Evolutionary conservation across 2,329 filamentous ascomycete genomes (phyloP).

Genomic region (Onygenales sp.): DNA sequence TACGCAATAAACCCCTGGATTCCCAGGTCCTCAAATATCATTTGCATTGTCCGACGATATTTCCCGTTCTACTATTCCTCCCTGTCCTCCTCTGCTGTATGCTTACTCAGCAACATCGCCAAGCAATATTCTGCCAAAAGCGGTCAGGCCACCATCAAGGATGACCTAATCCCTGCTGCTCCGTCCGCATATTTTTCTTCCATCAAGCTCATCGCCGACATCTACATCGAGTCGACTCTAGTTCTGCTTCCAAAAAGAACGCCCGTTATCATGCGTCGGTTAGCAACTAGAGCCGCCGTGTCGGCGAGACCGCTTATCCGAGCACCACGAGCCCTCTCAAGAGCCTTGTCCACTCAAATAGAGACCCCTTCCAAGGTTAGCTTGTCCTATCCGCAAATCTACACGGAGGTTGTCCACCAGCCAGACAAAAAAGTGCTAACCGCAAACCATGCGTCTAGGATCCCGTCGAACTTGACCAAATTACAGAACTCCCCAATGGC

Average conservation of each 20-base stretch:
- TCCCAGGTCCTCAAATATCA: too few species aligned
- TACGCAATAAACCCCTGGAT: neutral
- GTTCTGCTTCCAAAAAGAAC: neutral
- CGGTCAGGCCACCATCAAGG: neutral
- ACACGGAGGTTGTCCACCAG: too few species aligned
- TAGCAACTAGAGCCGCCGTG: constrained; percentile 30
- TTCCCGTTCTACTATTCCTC: neutral
- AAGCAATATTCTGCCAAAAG: neutral
- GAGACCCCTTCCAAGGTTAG: constrained; percentile 26
- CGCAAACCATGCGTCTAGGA: constrained; percentile 45
- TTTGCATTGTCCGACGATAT: too few species aligned
- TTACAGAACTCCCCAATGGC: constrained; percentile 86
- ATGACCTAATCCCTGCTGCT: too few species aligned
- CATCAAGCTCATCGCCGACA: neutral
- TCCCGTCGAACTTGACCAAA: constrained; percentile 73
- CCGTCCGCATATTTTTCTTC: neutral
- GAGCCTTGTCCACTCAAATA: constrained; percentile 27
- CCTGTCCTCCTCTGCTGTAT: neutral
- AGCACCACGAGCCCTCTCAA: constrained; percentile 24
- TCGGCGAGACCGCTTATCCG: constrained; percentile 27
- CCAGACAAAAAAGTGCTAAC: neutral
- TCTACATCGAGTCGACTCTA: neutral
- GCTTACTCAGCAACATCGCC: neutral
- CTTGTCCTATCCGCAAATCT: neutral
- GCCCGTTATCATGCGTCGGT: constrained; percentile 26